Evolutionary conservation across 306 rosid species (phyloP), one percentile per base, ranked within the genome.

Genomic region (Hippophae tibetana): DNA sequence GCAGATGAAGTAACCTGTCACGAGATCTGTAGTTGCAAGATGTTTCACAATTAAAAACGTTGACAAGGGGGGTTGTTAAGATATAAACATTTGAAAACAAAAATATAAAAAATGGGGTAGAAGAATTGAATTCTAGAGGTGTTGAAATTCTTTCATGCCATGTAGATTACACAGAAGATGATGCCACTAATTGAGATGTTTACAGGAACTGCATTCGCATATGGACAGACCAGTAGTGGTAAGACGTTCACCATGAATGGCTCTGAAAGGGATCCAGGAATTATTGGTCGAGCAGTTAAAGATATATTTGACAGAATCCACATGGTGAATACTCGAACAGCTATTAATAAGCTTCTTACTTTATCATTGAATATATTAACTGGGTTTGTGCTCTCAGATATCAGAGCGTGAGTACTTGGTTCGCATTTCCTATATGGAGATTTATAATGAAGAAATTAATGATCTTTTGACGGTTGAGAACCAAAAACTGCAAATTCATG

Each of bases 181-280:
- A 64, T 57, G 58, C 57, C 68, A 52, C 52, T 60, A 26, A 31
- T n/a, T 65, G 67, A 46, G 67, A 63, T 42, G 52, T 74, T 63
- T 47, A 12, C 63, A 92, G 99, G 99, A 76, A 92, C 99, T 57
- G 95, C 95, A 47, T 92, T 92, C 72, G 99, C 99, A 40, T 92
- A 92, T 74, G 96, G 99, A 50, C 99, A 85, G 79, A 92, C 99
- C 43, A 92, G 99, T 69, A 92, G 99, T 83, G 99, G 99, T 41
- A 92, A 92, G 80, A 92, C 99, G 10, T 92, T 85, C 81, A 92
- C 99, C 42, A 92, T 92, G 96, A 88, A 88, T 75, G 99, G 99
- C 60, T 83, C 81, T 23, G 84, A 88, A 67, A 69, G 56, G 9
- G 94, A 92, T 59, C 88, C 88, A 0, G 99, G 99, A 43, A 78